A percentile compares a stretch with the other conserved stretches of the same genome.
Evolutionary conservation across 768 basidiomycete species (phyloP).

Genomic region (Artomyces pyxidatus): DNA sequence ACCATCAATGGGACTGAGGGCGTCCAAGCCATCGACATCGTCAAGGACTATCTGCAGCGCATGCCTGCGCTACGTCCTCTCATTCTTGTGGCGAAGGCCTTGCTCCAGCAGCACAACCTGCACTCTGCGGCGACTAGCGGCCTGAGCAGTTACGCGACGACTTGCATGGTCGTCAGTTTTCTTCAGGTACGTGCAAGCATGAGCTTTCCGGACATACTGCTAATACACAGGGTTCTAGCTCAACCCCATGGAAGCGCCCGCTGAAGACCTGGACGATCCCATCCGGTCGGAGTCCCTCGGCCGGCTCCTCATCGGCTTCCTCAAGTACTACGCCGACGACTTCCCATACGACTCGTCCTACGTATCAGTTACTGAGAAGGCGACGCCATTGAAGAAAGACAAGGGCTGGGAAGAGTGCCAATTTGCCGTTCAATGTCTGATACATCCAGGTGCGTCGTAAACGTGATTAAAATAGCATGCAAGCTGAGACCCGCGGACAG

Average conservation of each 20-base stretch:
- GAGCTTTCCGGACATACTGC: slow-evolving; percentile 1
- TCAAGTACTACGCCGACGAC: slow-evolving; percentile 51
- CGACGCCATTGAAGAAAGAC: slow-evolving; percentile 27
- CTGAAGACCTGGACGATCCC: slow-evolving; percentile 36
- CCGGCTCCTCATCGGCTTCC: slow-evolving; percentile 51
- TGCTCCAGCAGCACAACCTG: slow-evolving; percentile 47
- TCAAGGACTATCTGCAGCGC: slow-evolving; percentile 42
- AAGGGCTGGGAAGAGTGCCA: slow-evolving; percentile 26
- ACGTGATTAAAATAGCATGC: neutral
- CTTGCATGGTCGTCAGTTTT: slow-evolving; percentile 58
- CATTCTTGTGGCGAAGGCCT: slow-evolving; percentile 54
- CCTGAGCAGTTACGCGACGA: slow-evolving; percentile 58
- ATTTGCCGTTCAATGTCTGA: slow-evolving; percentile 32
- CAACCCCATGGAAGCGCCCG: slow-evolving; percentile 50
- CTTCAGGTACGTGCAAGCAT: slow-evolving; percentile 44
- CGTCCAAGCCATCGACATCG: slow-evolving; percentile 38
- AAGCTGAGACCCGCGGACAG: slow-evolving; percentile 17
- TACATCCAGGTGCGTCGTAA: slow-evolving; percentile 28
- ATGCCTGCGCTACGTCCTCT: slow-evolving; percentile 55
- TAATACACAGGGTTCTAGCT: slow-evolving; percentile 28
- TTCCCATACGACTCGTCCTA: slow-evolving; percentile 34
- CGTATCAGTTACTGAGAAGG: slow-evolving; percentile 31
- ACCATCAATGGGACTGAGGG: slow-evolving; percentile 58
- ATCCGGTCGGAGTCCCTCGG: slow-evolving; percentile 47
- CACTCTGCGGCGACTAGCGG: slow-evolving; percentile 59